Conservation (phyloP, 2,329 filamentous ascomycete genomes). For the Geosmithia flava region DNA sequence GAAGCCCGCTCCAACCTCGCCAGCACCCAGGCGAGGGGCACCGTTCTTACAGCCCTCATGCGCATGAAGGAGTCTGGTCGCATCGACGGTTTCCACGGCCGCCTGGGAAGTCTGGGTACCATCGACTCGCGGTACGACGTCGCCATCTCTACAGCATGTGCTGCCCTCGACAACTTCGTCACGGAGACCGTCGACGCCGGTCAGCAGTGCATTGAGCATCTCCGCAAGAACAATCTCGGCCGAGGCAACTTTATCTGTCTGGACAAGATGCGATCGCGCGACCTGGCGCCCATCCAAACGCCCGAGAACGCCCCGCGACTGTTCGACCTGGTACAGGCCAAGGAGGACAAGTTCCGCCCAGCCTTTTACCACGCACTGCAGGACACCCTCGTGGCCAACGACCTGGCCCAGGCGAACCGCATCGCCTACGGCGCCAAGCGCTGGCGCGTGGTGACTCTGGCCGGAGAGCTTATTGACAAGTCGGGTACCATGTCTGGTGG, state of each 20-base stretch:
- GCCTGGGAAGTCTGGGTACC: constrained; percentile 83
- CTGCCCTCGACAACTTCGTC: constrained; percentile 86
- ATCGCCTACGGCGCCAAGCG: constrained; percentile 89
- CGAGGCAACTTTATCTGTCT: constrained; percentile 95
- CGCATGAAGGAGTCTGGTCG: constrained; percentile 90
- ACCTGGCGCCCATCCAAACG: constrained; percentile 70
- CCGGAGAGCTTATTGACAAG: constrained; percentile 92
- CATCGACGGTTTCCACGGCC: constrained; percentile 93
- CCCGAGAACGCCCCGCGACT: constrained; percentile 86
- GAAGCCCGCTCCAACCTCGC: constrained; percentile 86
- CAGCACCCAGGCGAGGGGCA: constrained; percentile 83
- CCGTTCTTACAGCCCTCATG: constrained; percentile 84
- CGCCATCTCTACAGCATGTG: constrained; percentile 94
- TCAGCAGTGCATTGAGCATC: constrained; percentile 95
- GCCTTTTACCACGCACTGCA: constrained; percentile 95
- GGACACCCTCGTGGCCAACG: constrained; percentile 85
- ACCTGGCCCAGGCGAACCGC: constrained; percentile 90
- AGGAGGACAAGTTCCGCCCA: constrained; percentile 74
- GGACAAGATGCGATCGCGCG: constrained; percentile 69
- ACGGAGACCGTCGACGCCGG: constrained; percentile 93
- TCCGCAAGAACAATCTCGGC: constrained; percentile 93
- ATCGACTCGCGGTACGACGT: constrained; percentile 94
- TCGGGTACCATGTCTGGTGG: constrained; percentile 98
- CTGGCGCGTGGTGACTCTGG: constrained; percentile 93
- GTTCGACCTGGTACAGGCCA: constrained; percentile 84